These are phyloP conservation scores for Lachnum nothofagi DNA, from an alignment of 2,329 filamentous ascomycete species.

Conservation along the genomic window DNA sequence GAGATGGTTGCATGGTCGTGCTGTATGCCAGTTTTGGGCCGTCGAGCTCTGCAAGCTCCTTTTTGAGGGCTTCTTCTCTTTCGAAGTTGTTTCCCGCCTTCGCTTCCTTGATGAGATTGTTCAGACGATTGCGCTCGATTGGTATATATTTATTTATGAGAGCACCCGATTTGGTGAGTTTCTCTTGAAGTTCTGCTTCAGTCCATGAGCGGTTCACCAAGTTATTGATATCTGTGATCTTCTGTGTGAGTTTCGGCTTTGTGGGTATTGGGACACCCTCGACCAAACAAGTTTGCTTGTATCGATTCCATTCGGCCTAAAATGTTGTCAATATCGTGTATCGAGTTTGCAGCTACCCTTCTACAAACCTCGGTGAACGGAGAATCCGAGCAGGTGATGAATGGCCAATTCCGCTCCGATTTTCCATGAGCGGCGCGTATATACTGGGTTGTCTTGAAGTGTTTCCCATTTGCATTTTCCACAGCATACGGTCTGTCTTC, in stretches of 20 bases:
- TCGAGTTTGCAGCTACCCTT: neutral
- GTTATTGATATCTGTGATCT: constrained; percentile 74
- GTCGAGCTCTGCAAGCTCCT: constrained; percentile 58
- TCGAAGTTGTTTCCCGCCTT: constrained; percentile 58
- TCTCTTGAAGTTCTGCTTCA: constrained; percentile 73
- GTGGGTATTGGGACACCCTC: constrained; percentile 71
- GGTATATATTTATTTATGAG: constrained; percentile 63
- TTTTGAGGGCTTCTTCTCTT: constrained; percentile 49
- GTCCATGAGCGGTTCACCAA: constrained; percentile 78
- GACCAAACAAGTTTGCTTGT: constrained; percentile 66
- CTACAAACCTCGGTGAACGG: constrained; percentile 70
- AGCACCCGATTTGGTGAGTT: constrained; percentile 65
- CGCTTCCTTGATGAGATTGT: constrained; percentile 62
- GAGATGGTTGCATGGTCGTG: constrained; percentile 53
- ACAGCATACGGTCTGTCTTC: constrained; percentile 80
- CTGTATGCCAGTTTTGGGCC: constrained; percentile 69
- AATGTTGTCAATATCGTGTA: constrained; percentile 11
- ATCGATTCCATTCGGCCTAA: constrained; percentile 74
- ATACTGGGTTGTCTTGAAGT: constrained; percentile 81
- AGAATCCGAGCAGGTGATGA: constrained; percentile 83
- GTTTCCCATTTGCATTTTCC: constrained; percentile 65
- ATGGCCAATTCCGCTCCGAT: constrained; percentile 77
- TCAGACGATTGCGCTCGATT: constrained; percentile 62
- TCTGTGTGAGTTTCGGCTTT: constrained; percentile 61
- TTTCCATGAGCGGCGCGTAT: constrained; percentile 77